Percentiles rank a stretch among this genome's conserved stretches.
phyloP scores from a whole-genome alignment of 768 basidiomycete species.

The Favolaschia claudopus region DNA sequence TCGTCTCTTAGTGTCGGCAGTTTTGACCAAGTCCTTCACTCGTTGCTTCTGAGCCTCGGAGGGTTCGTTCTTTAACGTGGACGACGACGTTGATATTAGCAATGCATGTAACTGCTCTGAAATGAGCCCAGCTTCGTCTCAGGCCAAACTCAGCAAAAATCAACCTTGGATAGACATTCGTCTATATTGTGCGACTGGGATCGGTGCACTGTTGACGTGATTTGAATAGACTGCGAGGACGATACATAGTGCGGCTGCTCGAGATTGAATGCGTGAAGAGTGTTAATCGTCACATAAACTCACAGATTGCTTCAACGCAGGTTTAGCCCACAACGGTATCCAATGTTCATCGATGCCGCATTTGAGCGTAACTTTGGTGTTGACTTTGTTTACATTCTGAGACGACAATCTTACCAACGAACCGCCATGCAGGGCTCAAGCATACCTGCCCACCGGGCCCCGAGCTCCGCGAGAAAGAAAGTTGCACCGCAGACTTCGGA shows the following conservation, averaged over 20 bases:
- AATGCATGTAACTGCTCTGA: constrained; percentile 58
- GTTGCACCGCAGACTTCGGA: constrained; percentile 60
- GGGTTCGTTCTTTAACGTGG: constrained; percentile 58
- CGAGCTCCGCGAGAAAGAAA: constrained; percentile 80
- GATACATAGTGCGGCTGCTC: constrained; percentile 68
- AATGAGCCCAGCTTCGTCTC: not conserved
- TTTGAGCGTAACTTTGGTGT: constrained; percentile 77
- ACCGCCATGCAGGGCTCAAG: not conserved
- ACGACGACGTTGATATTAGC: constrained; percentile 55
- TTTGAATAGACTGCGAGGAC: constrained; percentile 72
- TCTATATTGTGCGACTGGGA: constrained; percentile 81
- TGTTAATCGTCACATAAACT: constrained; percentile 29
- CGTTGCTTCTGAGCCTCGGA: constrained; percentile 63
- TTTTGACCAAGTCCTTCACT: constrained; percentile 53
- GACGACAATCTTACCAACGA: not conserved
- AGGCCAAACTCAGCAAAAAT: constrained; percentile 8
- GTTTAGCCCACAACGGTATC: constrained; percentile 75
- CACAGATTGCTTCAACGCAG: constrained; percentile 57
- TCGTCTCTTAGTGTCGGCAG: constrained; percentile 55
- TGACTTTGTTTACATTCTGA: constrained; percentile 91
- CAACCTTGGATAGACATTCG: constrained; percentile 73
- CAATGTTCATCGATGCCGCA: constrained; percentile 65
- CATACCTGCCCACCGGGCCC: constrained; percentile 86
- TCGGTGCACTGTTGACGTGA: constrained; percentile 75
- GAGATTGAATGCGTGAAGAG: not conserved